These are phyloP conservation scores for Prunus davidiana DNA, from an alignment of 306 rosid genomes.

Conservation along the genomic window DNA sequence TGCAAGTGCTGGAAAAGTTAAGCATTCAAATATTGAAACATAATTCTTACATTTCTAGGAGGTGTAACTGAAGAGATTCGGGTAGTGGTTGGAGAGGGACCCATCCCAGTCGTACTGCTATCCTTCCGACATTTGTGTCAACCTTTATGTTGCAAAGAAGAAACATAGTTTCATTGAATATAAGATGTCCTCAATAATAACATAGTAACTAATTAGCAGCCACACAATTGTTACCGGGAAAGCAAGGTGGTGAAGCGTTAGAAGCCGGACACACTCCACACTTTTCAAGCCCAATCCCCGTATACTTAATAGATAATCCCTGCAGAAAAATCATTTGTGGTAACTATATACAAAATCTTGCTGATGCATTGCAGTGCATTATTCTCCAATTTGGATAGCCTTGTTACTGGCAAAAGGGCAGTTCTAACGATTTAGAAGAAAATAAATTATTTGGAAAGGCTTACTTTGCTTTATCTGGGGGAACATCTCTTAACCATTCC, in stretches of 20 bases:
- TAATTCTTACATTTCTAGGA: constrained; percentile 72
- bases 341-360: neutral
- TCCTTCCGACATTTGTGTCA: constrained; percentile 98
- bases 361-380: constrained; percentile 12
- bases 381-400: constrained; percentile 13
- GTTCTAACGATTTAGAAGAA: constrained; percentile 14
- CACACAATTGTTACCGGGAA: constrained; percentile 73
- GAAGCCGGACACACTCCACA: constrained; percentile 91
- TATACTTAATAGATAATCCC: constrained; percentile 81
- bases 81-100: constrained; percentile 97
- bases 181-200: constrained; percentile 18
- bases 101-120: constrained; percentile 99
- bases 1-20: constrained; percentile 7
- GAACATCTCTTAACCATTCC: constrained; percentile 95
- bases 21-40: constrained; percentile 4
- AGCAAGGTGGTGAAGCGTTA: constrained; percentile 93
- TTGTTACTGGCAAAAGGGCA: neutral
- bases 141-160: constrained; percentile 48
- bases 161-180: constrained; percentile 19
- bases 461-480: constrained; percentile 83
- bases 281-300: constrained; percentile 92
- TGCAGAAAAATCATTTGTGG: constrained; percentile 33
- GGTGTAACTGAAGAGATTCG: constrained; percentile 85
- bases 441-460: constrained; percentile 23
- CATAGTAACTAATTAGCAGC: constrained; percentile 10